Percentiles rank a stretch among this genome's conserved stretches.
phyloP scores from a whole-genome alignment of 257 asterid species.

The Solanum arcanum region DNA sequence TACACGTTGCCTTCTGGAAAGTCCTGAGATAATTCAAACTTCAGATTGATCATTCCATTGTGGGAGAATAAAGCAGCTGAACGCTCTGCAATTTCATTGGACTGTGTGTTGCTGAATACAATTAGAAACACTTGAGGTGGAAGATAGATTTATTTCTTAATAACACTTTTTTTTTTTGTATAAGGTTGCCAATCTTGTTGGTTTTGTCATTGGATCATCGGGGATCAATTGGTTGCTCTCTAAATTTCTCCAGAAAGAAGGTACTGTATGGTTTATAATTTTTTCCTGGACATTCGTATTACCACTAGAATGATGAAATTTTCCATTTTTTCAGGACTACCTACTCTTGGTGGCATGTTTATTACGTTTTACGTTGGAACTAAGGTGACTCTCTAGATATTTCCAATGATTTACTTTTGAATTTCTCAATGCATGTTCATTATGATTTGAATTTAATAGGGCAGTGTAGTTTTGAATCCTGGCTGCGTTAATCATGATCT shows the following conservation, averaged over 20 bases:
- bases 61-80: neutral
- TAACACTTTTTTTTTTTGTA: constrained; percentile 14
- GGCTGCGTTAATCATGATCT: constrained; percentile 4
- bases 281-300: neutral
- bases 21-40: neutral
- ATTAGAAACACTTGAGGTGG: neutral
- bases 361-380: constrained; percentile 81
- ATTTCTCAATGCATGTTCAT: constrained; percentile 6
- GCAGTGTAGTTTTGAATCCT: neutral
- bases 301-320: constrained; percentile 2
- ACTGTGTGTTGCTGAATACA: neutral
- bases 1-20: neutral
- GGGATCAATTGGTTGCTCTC: constrained; percentile 85
- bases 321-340: constrained; percentile 46
- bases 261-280: constrained; percentile 18
- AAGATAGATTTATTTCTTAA: neutral
- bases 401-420: neutral
- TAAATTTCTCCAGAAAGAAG: constrained; percentile 54
- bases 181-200: constrained; percentile 92
- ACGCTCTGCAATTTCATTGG: neutral
- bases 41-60: neutral
- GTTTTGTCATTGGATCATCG: constrained; percentile 94
- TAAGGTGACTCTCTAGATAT: constrained; percentile 38
- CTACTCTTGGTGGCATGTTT: constrained; percentile 57
- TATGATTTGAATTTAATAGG: neutral